Base-by-base conservation (phyloP, 208 protist species). In the Leishmania gerbilli region DNA sequence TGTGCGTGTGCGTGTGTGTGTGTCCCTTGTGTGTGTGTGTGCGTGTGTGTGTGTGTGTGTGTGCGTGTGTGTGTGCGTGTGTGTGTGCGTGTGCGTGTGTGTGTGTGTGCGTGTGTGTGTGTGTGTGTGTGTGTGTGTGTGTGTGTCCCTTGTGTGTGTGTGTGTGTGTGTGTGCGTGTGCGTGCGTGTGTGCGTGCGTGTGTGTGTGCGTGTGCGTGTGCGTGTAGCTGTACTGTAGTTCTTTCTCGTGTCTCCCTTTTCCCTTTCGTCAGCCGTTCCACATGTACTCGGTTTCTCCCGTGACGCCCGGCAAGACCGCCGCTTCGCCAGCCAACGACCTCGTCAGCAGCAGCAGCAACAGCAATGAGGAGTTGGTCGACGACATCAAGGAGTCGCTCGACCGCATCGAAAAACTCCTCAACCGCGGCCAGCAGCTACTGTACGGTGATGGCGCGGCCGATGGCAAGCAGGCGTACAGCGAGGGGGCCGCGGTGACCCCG, bases 321-420 rank as follows among this genome's bases (percentile, higher is more conserved):
- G n/a, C 49, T 27, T n/a, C 47, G 47, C 71, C 71, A 53, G 1
- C 47, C 71, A 24, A 40, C 27, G 71, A 19, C 47, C 24, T 75
- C 47, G 11, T 53, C 19, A 56, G 17, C 31, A n/a, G 21, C 45
- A n/a, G 21, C 53, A 27, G 21, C 42, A 27, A 19, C 65, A 24
- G n/a, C 65, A 71, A 17, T 24, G 81, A 31, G 13, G 75, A 79
- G 17, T 27, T 79, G 34, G 83, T 87, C 31, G 87, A 91, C 31
- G 87, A 91, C 45, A 88, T 92, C 64, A 74, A 78, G n/a, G 55
- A 82, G 49, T 94, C 91, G 15, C 81, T 94, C 34, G 82, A 88
- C 45, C 89, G 87, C 76, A 92, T 94, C 71, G 89, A 94, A 76
- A 71, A 83, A 42, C 71, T 91, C 8, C 84, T 94, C 62, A 86